Percentiles rank a stretch among this genome's conserved stretches.
These are phyloP conservation scores for Boletellus ananiceps DNA, from an alignment of 768 basidiomycete species.

Conservation along the genomic window DNA sequence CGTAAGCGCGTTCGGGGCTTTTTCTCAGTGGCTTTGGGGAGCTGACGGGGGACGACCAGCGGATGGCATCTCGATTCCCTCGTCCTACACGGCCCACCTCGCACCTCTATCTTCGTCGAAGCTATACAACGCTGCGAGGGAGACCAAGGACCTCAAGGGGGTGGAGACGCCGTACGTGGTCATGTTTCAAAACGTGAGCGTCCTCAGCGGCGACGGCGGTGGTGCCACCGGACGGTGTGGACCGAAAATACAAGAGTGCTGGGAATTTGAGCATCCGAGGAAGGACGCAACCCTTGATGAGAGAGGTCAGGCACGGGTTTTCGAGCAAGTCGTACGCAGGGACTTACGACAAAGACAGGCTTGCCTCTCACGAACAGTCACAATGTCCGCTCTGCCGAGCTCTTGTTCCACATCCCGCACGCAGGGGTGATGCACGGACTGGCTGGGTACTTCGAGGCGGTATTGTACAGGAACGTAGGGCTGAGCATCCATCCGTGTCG, in stretches of 20 bases:
- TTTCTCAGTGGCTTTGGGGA: not conserved
- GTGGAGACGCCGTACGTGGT: slow-evolving; percentile 97
- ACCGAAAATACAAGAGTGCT: slow-evolving; percentile 86
- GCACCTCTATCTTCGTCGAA: slow-evolving; percentile 94
- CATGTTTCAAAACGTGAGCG: slow-evolving; percentile 93
- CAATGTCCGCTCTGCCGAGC: slow-evolving; percentile 81
- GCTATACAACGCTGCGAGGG: slow-evolving; percentile 77
- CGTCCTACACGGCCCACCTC: slow-evolving; percentile 91
- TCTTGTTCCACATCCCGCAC: slow-evolving; percentile 91
- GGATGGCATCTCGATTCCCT: slow-evolving; percentile 91
- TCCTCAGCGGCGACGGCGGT: slow-evolving; percentile 74
- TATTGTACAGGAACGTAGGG: slow-evolving; percentile 85
- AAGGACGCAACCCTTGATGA: slow-evolving; percentile 70
- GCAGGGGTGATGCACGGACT: slow-evolving; percentile 91
- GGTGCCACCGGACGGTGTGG: slow-evolving; percentile 67
- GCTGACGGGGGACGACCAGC: slow-evolving; percentile 43
- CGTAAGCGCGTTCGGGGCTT: slow-evolving; percentile 38
- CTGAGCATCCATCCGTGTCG: slow-evolving; percentile 91
- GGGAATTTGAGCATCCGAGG: slow-evolving; percentile 95
- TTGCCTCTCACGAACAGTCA: slow-evolving; percentile 93
- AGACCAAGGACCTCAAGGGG: slow-evolving; percentile 61
- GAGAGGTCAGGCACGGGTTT: slow-evolving; percentile 45
- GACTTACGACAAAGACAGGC: slow-evolving; percentile 42
- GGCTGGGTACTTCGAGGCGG: slow-evolving; percentile 96
- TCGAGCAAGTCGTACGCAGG: not conserved